These are phyloP conservation scores for Ogataea zsoltii DNA, from an alignment of 805 yeast species.

Conservation along the genomic window DNA sequence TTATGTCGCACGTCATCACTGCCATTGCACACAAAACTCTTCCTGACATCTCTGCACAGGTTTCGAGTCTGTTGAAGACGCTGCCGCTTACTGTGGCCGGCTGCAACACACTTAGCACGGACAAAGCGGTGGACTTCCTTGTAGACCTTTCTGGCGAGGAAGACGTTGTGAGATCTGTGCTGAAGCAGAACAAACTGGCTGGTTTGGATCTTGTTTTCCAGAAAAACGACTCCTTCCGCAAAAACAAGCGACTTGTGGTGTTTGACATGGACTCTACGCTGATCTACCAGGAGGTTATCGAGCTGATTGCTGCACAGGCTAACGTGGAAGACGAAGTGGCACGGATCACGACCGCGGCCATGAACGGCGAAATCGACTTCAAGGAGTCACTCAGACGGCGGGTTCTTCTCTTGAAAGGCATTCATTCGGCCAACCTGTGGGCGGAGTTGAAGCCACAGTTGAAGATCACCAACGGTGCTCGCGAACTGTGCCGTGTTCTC, in stretches of 20 bases:
- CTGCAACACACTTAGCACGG: conserved; percentile 31
- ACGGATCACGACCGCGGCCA: conserved; percentile 86
- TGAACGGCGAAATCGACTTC: conserved; percentile 97
- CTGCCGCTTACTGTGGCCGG: conserved; percentile 34
- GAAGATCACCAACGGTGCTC: conserved; percentile 82
- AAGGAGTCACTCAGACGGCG: conserved; percentile 74
- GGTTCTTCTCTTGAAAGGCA: conserved; percentile 79
- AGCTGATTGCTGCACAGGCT: conserved; percentile 93
- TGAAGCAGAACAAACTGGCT: conserved; percentile 27
- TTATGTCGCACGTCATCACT: conserved; percentile 32
- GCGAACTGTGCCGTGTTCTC: conserved; percentile 64
- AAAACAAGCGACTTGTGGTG: conserved; percentile 61
- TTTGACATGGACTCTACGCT: conserved; percentile 98
- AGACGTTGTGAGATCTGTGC: conserved; percentile 17
- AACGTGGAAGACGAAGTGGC: conserved; percentile 85
- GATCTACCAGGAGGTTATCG: conserved; percentile 95
- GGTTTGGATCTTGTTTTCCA: conserved; percentile 48
- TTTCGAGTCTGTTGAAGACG: conserved; percentile 28
- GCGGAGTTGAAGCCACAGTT: conserved; percentile 72
- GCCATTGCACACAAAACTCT: conserved; percentile 33
- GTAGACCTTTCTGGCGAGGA: conserved; percentile 23
- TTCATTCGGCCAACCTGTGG: conserved; percentile 71
- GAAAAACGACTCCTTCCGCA: conserved; percentile 31
- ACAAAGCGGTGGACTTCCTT: conserved; percentile 42
- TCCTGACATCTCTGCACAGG: conserved; percentile 19